Evolutionary conservation across 1,284 basidiomycete genomes (phyloP), one percentile per base, ranked within the genome.

Genomic region (Ganoderma leucocontextum): DNA sequence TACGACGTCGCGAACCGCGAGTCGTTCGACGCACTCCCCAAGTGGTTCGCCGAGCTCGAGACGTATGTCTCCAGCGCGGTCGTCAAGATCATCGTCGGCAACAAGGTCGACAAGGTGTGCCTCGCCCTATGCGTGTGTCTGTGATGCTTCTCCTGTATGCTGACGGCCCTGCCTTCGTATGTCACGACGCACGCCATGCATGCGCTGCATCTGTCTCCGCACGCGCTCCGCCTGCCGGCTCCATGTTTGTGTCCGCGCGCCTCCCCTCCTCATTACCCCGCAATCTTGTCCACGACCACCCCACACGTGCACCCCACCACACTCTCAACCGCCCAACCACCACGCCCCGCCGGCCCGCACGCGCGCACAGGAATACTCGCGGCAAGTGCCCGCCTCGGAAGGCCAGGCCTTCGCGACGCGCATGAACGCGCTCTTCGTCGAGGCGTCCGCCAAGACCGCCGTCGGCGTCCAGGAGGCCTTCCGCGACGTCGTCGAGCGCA

Each of bases 11-110:
- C 97, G 3, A 95, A 92, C 74, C 86, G 95, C 42, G 92, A 94
- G 76, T 93, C 96, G 0, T 99, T 98, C 77, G 96, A 98, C 59
- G 94, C 95, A 15, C 87, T 99, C 17, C 92, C 95, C 15, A 87
- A 91, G 65, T 99, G 98, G 97, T 96, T 95, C 80, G 89, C 90
- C 63, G 97, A 99, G 79, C 90, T 99, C 12, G 95, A 98, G 77
- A 97, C 95, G 33, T 99, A 98, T 77, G 95, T 97, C 61, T 90
- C 91, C 1, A 84, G 86, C 29, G 91, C 92, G 9, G 95, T 98
- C n/a, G 94, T 97, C 62, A 95, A 96, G 86, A 95, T 99, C 75
- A 87, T 99, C 36, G 96, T 99, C 2, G 93, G 93, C 9, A 99
- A 99, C 83, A 99, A 99, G 82, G 86, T 97, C 5, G 97, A 99